Evolutionary conservation across 768 basidiomycete species (phyloP).

Genomic region (Lentinula aciculospora): DNA sequence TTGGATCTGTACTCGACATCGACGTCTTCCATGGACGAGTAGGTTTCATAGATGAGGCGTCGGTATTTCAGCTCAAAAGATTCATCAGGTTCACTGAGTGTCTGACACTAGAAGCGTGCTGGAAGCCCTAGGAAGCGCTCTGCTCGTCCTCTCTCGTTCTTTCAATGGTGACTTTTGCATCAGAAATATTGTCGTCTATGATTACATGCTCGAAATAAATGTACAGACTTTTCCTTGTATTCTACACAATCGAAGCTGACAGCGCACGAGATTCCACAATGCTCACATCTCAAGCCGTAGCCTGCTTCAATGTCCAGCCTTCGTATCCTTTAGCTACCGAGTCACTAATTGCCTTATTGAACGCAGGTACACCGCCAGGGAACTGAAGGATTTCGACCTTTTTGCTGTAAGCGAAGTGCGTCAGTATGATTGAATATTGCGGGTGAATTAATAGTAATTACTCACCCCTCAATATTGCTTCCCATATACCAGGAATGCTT

Average conservation of each 20-base stretch:
- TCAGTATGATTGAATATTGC: not conserved
- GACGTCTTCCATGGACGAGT: no score
- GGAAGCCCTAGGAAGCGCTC: no score
- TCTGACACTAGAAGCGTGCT: no score
- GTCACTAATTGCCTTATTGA: constrained; percentile 2
- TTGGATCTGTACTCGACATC: no score
- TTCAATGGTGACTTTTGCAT: no score
- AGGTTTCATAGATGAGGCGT: no score
- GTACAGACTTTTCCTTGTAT: not conserved
- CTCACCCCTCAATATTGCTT: constrained; percentile 9
- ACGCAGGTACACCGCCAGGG: constrained; percentile 10
- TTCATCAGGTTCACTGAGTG: no score
- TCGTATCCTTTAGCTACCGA: constrained; percentile 10
- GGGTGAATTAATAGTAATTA: not conserved
- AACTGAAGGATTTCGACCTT: constrained; percentile 9
- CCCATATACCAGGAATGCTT: constrained; percentile 13
- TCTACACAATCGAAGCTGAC: not conserved
- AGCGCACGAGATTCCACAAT: not conserved
- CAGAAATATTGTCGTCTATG: no score
- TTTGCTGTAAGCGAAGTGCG: not conserved
- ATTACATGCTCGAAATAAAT: no score
- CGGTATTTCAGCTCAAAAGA: no score
- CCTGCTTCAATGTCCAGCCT: constrained; percentile 7
- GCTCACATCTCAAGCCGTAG: not conserved
- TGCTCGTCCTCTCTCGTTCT: no score